Evolutionary conservation across 2,329 filamentous ascomycete species (phyloP), one percentile per base, ranked within the genome.

Genomic region (Lecanosticta acicola): DNA sequence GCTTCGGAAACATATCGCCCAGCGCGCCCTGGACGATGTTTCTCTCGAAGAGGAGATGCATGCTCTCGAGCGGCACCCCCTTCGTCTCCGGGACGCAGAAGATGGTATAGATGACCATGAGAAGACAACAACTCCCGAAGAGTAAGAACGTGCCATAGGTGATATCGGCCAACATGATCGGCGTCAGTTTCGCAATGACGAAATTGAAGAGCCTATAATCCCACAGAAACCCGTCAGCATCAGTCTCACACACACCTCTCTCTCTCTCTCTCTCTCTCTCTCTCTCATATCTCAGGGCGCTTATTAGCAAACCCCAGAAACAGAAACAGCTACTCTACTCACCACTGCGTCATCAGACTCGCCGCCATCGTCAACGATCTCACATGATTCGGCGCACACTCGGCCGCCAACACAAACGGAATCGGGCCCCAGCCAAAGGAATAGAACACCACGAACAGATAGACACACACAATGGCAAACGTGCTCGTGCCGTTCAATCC

Each of bases 401-500:
- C 70, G 4, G 65, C 66, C 8, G 60, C 61, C n/a, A 72, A 59
- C 14, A 73, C 65, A 47, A 70, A 73, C 1, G 70, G 69, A 4
- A 68, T 69, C 1, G 70, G 69, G 3, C 70, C 70, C 69, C 69
- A 73, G 16, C 62, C 69, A 43, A 71, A 70, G 2, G 63, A 68
- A 59, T 71, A 72, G 55, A 72, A 72, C 8, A 71, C 67, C 5
- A 72, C 70, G 42, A 71, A 72, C 4, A 72, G 60, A 49, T 75
- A 76, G 3, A 77, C 70, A 59, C 74, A 76, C 41, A 76, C 67
- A 60, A 77, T 75, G 7, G 71, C 68, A 39, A 76, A 70, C 38
- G 66, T 68, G 46, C 60, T 83, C 9, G 83, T 80, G 0, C 79
- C 70, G 1, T 81, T 77, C 13, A 58, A 41, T 8, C 44, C 19